These are phyloP conservation scores for Adansonia rubrostipa DNA, from an alignment of 441 rosid genomes.

Conservation along the genomic window DNA sequence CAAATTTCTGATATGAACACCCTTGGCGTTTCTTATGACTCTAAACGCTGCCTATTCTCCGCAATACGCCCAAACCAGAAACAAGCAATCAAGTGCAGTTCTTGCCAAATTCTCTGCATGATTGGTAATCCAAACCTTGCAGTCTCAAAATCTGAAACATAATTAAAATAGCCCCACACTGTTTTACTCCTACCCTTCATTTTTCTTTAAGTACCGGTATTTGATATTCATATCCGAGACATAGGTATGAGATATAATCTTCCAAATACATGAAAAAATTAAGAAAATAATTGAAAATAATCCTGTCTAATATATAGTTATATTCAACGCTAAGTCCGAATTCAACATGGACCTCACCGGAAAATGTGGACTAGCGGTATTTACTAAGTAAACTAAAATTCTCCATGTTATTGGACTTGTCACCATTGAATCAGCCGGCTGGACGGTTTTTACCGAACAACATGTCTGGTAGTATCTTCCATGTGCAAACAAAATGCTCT, in stretches of 20 bases:
- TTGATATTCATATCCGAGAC: too few relatives aligned
- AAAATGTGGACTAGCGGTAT: background rate
- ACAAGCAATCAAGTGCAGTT: background rate
- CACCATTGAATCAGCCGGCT: slow-evolving; percentile 25
- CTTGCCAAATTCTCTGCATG: background rate
- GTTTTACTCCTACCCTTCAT: too few relatives aligned
- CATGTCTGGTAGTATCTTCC: background rate
- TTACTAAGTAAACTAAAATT: background rate
- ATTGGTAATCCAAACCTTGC: background rate
- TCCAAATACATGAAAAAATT: too few relatives aligned
- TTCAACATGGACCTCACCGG: background rate
- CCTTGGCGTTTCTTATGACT: slow-evolving; percentile 7
- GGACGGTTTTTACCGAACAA: slow-evolving; percentile 25
- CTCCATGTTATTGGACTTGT: slow-evolving; percentile 6
- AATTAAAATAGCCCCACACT: background rate
- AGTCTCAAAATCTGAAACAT: background rate
- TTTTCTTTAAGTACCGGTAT: too few relatives aligned
- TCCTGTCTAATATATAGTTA: too few relatives aligned
- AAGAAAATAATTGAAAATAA: too few relatives aligned
- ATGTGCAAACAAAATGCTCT: slow-evolving; percentile 1
- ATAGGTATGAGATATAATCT: too few relatives aligned
- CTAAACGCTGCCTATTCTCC: background rate
- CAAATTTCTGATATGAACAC: background rate
- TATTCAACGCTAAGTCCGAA: too few relatives aligned
- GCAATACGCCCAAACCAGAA: background rate